Conservation (phyloP, 805 yeast genomes). For the Kregervanrija pseudodelftensis region DNA sequence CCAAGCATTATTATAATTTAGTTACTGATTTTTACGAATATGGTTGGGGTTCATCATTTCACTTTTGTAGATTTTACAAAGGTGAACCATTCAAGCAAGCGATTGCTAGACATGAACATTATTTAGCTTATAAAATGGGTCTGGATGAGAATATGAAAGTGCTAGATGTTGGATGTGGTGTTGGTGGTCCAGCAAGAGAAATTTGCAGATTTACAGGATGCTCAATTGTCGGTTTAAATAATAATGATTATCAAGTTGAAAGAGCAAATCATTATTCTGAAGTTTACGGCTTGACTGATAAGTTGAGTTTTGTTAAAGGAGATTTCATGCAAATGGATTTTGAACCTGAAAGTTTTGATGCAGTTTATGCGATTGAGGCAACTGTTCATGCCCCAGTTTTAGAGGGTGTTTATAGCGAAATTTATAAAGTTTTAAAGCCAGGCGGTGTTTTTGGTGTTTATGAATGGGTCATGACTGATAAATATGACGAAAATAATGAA, state of each 20-base stretch:
- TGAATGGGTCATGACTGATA: constrained; percentile 99
- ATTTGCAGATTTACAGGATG: constrained; percentile 87
- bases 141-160: constrained; percentile 76
- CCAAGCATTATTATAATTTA: constrained; percentile 93
- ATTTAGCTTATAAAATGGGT: constrained; percentile 80
- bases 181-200: constrained; percentile 99
- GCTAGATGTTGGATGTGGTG: constrained; percentile 98
- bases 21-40: constrained; percentile 98
- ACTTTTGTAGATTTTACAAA: constrained; percentile 85
- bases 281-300: constrained; percentile 55
- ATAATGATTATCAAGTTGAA: constrained; percentile 94
- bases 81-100: constrained; percentile 95
- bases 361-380: constrained; percentile 97
- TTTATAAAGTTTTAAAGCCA: constrained; percentile 91
- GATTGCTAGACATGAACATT: constrained; percentile 96
- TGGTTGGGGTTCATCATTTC: constrained; percentile 99
- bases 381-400: constrained; percentile 96
- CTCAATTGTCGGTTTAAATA: constrained; percentile 82
- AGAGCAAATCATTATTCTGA: constrained; percentile 81
- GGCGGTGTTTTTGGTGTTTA: constrained; percentile 97
- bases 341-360: constrained; percentile 83
- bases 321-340: constrained; percentile 99
- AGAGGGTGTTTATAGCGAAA: constrained; percentile 93
- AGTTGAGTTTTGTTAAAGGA: constrained; percentile 86
- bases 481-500: constrained; percentile 76